Conservation (phyloP, 805 yeast genomes). For the Saturnispora bothae region DNA sequence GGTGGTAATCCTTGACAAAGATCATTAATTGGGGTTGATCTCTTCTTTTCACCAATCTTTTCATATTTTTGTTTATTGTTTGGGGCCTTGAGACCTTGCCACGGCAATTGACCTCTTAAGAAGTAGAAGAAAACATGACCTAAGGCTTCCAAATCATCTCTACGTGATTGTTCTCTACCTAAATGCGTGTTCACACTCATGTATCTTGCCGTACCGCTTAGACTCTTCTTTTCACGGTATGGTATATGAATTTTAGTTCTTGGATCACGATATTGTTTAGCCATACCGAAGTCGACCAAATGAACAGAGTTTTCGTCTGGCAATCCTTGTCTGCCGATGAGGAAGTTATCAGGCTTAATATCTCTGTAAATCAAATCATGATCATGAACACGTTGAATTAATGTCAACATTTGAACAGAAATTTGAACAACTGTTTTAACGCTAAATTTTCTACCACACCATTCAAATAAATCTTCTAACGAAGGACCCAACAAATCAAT, state of each 20-base stretch:
- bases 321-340: slow-evolving; percentile 82
- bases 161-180: slow-evolving; percentile 92
- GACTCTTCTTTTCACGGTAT: slow-evolving; percentile 87
- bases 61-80: slow-evolving; percentile 96
- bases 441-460: slow-evolving; percentile 90
- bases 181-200: slow-evolving; percentile 96
- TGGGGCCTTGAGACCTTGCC: slow-evolving; percentile 99
- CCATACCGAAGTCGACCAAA: slow-evolving; percentile 97
- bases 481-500: slow-evolving; percentile 94
- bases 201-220: slow-evolving; percentile 97
- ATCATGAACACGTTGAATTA: slow-evolving; percentile 80
- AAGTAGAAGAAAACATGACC: slow-evolving; percentile 97
- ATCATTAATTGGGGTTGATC: slow-evolving; percentile 76
- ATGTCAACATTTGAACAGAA: slow-evolving; percentile 85
- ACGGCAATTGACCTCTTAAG: slow-evolving; percentile 86
- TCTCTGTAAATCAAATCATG: slow-evolving; percentile 90
- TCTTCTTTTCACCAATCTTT: slow-evolving; percentile 93
- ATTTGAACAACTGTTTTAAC: slow-evolving; percentile 87
- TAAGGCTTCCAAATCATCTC: slow-evolving; percentile 92
- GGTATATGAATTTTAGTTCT: slow-evolving; percentile 93
- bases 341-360: slow-evolving; percentile 94
- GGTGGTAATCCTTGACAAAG: slow-evolving; percentile 83
- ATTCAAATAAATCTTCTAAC: slow-evolving; percentile 90
- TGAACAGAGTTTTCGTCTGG: slow-evolving; percentile 78
- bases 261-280: slow-evolving; percentile 95